These are phyloP conservation scores for Volvox reticuliferus DNA, from an alignment of 139 green algal genomes.

Conservation along the genomic window DNA sequence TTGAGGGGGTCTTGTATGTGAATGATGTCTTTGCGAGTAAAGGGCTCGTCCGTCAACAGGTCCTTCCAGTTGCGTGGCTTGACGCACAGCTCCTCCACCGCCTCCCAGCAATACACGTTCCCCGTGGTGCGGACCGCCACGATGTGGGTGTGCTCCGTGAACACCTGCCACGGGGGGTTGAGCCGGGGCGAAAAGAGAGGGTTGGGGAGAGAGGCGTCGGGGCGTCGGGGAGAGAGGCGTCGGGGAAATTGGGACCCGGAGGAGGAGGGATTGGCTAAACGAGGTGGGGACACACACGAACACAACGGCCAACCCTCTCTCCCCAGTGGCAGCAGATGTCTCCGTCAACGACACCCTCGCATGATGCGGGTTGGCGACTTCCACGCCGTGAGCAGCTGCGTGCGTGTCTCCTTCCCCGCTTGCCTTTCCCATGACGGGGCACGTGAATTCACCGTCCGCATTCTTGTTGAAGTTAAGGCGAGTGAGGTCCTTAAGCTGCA, in stretches of 20 bases:
- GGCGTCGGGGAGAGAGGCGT: background rate
- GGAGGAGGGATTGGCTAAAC: too few relatives aligned
- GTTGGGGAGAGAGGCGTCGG: background rate
- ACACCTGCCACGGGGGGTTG: constrained; percentile 67
- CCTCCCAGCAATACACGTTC: constrained; percentile 87
- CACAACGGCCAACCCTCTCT: too few relatives aligned
- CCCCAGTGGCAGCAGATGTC: too few relatives aligned
- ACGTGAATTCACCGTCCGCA: constrained; percentile 85
- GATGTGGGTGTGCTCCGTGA: constrained; percentile 98
- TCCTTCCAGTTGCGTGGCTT: constrained; percentile 96
- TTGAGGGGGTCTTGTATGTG: constrained; percentile 91
- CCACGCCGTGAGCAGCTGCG: too few relatives aligned
- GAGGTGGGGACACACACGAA: too few relatives aligned
- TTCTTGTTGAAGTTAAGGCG: constrained; percentile 96
- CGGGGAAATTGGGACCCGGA: too few relatives aligned
- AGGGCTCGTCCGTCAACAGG: constrained; percentile 90
- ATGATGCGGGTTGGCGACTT: too few relatives aligned
- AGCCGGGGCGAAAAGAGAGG: background rate
- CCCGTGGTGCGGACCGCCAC: constrained; percentile 89
- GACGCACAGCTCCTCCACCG: constrained; percentile 94
- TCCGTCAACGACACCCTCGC: too few relatives aligned
- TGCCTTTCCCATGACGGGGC: constrained; percentile 92
- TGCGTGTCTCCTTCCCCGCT: background rate
- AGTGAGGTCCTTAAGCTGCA: constrained; percentile 91
- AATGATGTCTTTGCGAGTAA: constrained; percentile 94